These are phyloP conservation scores for Haematococcus lacustris DNA, from an alignment of 139 green algal species.

Conservation along the genomic window DNA sequence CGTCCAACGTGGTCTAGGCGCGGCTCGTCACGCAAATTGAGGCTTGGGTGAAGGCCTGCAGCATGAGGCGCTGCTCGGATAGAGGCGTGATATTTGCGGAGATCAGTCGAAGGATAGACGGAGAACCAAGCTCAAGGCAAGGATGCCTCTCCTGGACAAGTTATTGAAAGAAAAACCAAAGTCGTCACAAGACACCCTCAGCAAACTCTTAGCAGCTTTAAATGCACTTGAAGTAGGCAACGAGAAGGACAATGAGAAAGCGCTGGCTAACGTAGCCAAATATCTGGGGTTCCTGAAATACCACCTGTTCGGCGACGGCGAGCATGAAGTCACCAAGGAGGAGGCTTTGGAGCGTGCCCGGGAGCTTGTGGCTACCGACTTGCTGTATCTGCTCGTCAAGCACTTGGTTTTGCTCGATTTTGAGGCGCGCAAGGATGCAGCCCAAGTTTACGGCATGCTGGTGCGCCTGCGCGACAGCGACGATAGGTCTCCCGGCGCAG, in stretches of 20 bases:
- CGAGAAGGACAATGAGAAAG: slow-evolving; percentile 11
- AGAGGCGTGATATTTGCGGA: too few relatives aligned
- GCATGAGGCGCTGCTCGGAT: too few relatives aligned
- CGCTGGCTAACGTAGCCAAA: slow-evolving; percentile 24
- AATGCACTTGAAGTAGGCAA: slow-evolving; percentile 3
- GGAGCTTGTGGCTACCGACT: slow-evolving; percentile 42
- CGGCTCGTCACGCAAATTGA: too few relatives aligned
- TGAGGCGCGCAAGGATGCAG: slow-evolving; percentile 77
- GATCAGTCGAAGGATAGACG: too few relatives aligned
- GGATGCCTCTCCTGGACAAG: not conserved
- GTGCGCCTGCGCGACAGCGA: slow-evolving; percentile 63
- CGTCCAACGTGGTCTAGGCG: too few relatives aligned
- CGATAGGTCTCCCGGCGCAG: slow-evolving; percentile 41
- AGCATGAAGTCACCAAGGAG: slow-evolving; percentile 54
- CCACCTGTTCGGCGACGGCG: slow-evolving; percentile 60
- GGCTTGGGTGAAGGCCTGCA: too few relatives aligned
- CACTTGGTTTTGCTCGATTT: slow-evolving; percentile 69
- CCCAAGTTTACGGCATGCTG: slow-evolving; percentile 57
- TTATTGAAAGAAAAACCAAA: not conserved
- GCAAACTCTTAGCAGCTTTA: slow-evolving; percentile 15
- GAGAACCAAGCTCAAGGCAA: too few relatives aligned
- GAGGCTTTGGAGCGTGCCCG: slow-evolving; percentile 40
- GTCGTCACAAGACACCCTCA: not conserved
- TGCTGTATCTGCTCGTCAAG: slow-evolving; percentile 52
- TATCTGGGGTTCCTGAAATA: slow-evolving; percentile 55